phyloP scores from a whole-genome alignment of 768 basidiomycete genomes.

The Mycena vitilis region DNA sequence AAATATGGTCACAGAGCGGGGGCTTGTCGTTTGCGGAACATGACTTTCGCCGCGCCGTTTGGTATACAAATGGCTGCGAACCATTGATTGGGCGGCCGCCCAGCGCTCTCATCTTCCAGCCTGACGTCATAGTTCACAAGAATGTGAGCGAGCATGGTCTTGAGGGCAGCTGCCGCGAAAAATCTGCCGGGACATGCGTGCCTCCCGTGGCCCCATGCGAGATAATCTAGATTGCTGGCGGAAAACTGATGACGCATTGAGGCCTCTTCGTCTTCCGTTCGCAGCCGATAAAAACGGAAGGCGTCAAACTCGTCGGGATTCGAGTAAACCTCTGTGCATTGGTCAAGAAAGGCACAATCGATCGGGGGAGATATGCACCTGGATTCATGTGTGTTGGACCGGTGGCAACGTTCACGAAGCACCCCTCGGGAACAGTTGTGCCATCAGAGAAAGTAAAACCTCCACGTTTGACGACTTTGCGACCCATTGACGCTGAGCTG shows the following conservation, averaged over 20 bases:
- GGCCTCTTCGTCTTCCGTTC: constrained; percentile 21
- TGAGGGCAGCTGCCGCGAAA: constrained; percentile 24
- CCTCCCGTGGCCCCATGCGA: constrained; percentile 30
- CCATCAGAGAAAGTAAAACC: constrained; percentile 43
- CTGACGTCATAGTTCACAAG: constrained; percentile 29
- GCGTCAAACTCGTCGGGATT: constrained; percentile 29
- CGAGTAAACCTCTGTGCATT: constrained; percentile 33
- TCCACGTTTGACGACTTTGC: constrained; percentile 33
- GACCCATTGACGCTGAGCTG: constrained; percentile 31
- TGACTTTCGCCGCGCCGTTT: constrained; percentile 22
- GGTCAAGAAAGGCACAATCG: neutral
- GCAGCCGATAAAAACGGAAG: constrained; percentile 24
- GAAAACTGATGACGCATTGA: constrained; percentile 15
- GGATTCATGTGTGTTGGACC: constrained; percentile 29
- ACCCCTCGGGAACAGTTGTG: constrained; percentile 41
- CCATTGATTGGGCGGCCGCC: constrained; percentile 28
- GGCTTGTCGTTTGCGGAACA: constrained; percentile 29
- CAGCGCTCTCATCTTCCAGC: constrained; percentile 37
- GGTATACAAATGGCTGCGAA: constrained; percentile 31
- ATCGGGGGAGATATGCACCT: neutral
- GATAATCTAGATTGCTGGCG: constrained; percentile 23
- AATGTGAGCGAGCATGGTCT: constrained; percentile 29
- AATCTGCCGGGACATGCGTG: constrained; percentile 44
- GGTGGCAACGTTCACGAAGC: constrained; percentile 39
- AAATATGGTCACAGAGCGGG: too few species aligned